Percentiles rank a stretch among this genome's conserved stretches.
These are phyloP conservation scores for Neoboletus magnificus DNA, from an alignment of 768 basidiomycete species.

Conservation along the genomic window DNA sequence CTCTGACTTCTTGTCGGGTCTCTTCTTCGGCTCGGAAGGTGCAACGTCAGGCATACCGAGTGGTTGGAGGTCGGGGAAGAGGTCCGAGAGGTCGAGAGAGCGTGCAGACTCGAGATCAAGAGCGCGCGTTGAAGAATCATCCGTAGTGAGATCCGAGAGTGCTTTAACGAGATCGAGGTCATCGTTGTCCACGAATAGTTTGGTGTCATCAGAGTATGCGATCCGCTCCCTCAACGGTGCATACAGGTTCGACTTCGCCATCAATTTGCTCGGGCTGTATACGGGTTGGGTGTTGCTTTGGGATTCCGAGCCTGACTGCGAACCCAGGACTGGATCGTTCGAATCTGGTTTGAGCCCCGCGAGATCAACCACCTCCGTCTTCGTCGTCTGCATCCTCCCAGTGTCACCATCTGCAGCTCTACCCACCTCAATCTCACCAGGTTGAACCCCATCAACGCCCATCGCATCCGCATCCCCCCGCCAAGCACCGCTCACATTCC, in stretches of 20 bases:
- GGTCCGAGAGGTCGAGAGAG: conserved; percentile 52
- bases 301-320: conserved; percentile 39
- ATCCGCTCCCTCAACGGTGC: conserved; percentile 60
- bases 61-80: conserved; percentile 84
- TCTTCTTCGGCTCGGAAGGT: conserved; percentile 42
- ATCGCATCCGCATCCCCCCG: conserved; percentile 26
- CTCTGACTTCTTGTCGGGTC: conserved; percentile 52
- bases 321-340: conserved; percentile 49
- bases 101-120: conserved; percentile 25
- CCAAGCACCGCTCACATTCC: conserved; percentile 19
- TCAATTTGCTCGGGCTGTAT: conserved; percentile 34
- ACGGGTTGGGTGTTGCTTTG: conserved; percentile 22
- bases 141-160: conserved; percentile 38
- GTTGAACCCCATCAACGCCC: conserved; percentile 31
- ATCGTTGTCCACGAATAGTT: conserved; percentile 54
- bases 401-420: neutral
- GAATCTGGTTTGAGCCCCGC: conserved; percentile 54
- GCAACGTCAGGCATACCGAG: conserved; percentile 50
- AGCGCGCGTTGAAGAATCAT: conserved; percentile 13
- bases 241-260: conserved; percentile 44
- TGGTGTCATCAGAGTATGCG: conserved; percentile 40
- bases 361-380: conserved; percentile 25
- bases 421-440: conserved; percentile 29
- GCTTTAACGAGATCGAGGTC: conserved; percentile 51
- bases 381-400: conserved; percentile 21